Percentiles rank a stretch among this genome's conserved stretches.
phyloP scores from a whole-genome alignment of 768 basidiomycete species.

The Russula emetica region DNA sequence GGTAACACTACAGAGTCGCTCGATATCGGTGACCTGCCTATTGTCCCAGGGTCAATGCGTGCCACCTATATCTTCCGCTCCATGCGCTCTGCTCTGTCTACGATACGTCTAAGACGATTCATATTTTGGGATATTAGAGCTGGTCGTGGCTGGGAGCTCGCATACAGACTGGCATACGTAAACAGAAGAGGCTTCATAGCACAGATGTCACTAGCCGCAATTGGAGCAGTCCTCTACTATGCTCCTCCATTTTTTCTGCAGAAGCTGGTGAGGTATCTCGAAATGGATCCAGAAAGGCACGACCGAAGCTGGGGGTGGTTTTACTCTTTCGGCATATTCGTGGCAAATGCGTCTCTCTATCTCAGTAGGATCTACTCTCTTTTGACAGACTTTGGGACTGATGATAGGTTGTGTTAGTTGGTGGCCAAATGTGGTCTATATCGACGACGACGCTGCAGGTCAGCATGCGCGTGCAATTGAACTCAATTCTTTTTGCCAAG shows the following conservation, averaged over 20 bases:
- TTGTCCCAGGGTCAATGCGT: slow-evolving; percentile 72
- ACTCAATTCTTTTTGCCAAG: slow-evolving; percentile 81
- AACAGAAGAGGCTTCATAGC: slow-evolving; percentile 44
- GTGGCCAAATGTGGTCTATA: slow-evolving; percentile 67
- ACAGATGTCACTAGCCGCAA: slow-evolving; percentile 49
- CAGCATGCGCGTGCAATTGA: slow-evolving; percentile 68
- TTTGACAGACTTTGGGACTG: slow-evolving; percentile 8
- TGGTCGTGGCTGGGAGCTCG: slow-evolving; percentile 62
- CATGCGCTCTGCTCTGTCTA: slow-evolving; percentile 58
- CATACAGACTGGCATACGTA: slow-evolving; percentile 55
- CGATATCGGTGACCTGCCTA: slow-evolving; percentile 84
- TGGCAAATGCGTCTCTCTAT: slow-evolving; percentile 42
- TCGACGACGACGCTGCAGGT: slow-evolving; percentile 67
- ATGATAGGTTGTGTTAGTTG: slow-evolving; percentile 39
- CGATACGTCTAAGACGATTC: slow-evolving; percentile 44
- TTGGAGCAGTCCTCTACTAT: slow-evolving; percentile 64
- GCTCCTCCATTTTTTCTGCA: slow-evolving; percentile 55
- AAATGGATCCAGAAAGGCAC: slow-evolving; percentile 53
- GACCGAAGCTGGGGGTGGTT: slow-evolving; percentile 72
- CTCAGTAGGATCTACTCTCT: slow-evolving; percentile 37
- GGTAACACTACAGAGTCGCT: slow-evolving; percentile 69
- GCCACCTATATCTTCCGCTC: slow-evolving; percentile 53
- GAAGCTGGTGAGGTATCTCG: slow-evolving; percentile 58
- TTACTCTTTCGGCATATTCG: slow-evolving; percentile 50
- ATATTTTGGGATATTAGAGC: slow-evolving; percentile 54